A percentile compares a stretch with the other conserved stretches of the same genome.
These are phyloP conservation scores for Cryptococcus hybrid DNA, from an alignment of 1,284 basidiomycete species.

Conservation along the genomic window DNA sequence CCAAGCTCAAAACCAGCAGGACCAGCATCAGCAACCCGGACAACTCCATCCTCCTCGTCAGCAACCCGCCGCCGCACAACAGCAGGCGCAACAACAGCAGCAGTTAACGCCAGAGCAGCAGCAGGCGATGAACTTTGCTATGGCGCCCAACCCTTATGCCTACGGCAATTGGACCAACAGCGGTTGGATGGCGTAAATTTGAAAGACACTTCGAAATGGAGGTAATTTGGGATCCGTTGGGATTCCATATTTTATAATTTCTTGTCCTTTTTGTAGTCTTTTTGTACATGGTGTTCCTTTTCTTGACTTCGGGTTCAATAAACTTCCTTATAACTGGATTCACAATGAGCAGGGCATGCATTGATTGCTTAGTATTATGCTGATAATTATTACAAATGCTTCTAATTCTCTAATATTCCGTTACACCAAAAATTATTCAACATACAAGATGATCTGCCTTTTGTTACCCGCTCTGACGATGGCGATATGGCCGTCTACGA, in stretches of 20 bases:
- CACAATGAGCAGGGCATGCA: background rate
- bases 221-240: background rate
- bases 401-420: background rate
- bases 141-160: background rate
- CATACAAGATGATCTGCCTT: constrained; percentile 63
- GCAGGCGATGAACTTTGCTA: background rate
- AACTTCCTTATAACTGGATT: background rate
- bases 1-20: background rate
- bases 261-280: too few species aligned
- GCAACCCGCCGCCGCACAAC: background rate
- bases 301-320: background rate
- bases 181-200: constrained; percentile 32
- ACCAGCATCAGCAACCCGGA: background rate
- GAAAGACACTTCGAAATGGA: background rate
- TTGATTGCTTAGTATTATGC: background rate
- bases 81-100: constrained; percentile 2
- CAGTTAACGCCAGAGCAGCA: background rate
- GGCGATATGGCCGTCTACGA: constrained; percentile 64
- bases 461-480: constrained; percentile 75
- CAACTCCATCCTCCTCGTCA: background rate
- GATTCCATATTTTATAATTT: background rate
- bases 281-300: background rate
- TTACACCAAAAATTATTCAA: constrained; percentile 23
- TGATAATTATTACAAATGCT: background rate
- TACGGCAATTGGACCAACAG: constrained; percentile 15